Evolutionary conservation across 306 rosid species (phyloP).

Genomic region (Prunus davidiana): DNA sequence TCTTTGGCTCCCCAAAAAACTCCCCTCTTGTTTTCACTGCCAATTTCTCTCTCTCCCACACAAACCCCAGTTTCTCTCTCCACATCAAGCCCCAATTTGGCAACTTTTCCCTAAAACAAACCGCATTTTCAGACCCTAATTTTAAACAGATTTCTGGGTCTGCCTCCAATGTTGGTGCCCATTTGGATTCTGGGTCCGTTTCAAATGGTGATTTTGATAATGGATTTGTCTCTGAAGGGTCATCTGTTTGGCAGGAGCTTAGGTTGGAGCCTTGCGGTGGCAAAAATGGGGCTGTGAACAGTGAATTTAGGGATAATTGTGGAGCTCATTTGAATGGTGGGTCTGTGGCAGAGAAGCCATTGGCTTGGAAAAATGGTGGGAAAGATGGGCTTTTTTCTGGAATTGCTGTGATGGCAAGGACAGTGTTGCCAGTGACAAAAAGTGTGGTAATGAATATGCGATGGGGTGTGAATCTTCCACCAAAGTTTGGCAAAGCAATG

Average conservation of each 20-base stretch:
- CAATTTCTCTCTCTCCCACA: constrained; percentile 48
- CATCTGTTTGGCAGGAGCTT: constrained; percentile 66
- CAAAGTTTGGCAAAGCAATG: constrained; percentile 39
- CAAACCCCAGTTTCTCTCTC: constrained; percentile 65
- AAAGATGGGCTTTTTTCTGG: constrained; percentile 42
- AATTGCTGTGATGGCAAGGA: constrained; percentile 62
- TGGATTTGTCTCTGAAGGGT: constrained; percentile 36
- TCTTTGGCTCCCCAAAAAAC: constrained; percentile 60
- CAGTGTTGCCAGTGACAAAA: constrained; percentile 53
- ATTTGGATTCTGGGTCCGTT: constrained; percentile 19
- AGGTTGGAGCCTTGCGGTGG: constrained; percentile 54
- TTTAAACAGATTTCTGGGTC: constrained; percentile 27
- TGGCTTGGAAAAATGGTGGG: constrained; percentile 32
- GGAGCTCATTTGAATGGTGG: constrained; percentile 24
- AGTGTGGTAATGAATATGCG: constrained; percentile 44
- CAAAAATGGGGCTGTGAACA: constrained; percentile 14
- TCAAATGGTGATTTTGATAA: constrained; percentile 24
- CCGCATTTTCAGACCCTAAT: constrained; percentile 43
- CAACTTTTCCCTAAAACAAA: constrained; percentile 55
- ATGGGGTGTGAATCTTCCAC: constrained; percentile 65
- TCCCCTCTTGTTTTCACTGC: constrained; percentile 84
- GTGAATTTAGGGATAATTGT: constrained; percentile 2
- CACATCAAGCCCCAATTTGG: constrained; percentile 78
- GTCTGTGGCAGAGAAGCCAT: constrained; percentile 20
- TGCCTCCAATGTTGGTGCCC: constrained; percentile 4